Base-by-base conservation (phyloP, 2,329 filamentous ascomycete genomes). In the Meredithiella fracta region DNA sequence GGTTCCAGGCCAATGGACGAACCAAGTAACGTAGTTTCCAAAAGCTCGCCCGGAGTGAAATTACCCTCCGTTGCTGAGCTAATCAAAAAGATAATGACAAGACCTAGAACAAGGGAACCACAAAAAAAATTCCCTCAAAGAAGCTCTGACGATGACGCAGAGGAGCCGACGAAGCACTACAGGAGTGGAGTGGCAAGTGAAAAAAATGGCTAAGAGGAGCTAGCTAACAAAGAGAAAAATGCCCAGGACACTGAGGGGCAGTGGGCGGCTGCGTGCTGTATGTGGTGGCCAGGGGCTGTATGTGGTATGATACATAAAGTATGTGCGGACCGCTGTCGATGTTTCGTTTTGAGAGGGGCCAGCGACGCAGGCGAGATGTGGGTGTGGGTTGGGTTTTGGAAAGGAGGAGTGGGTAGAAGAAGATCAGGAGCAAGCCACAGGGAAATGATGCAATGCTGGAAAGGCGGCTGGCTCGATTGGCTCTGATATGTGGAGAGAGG, bases 81-180 rank as follows among this genome's bases (percentile, higher is more conserved):
- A 49, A 49, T n/a, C 44, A 49, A 29, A 14, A 25, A 22, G n/a
- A n/a, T n/a, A n/a, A 49, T 20, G 38, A n/a, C 6, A 42, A 15
- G 14, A 42, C 6, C 44, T 11, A 49, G 23, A 26, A 23, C 40
- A n/a, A 38, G 25, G 17, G 23, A 52, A 52, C 29, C 8, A 38
- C n/a, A 38, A 38, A 38, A 52, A 51, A 38, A 22, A 51, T 25
- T 15, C 22, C 20, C 22, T 26, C 20, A 14, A 29, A 23, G 31
- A 38, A 52, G 50, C 50, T 52, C 50, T 52, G 50, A 52, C 50
- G 31, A 52, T 38, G 50, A 52, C 31, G 49, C 49, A 51, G 25
- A 51, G 49, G 34, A 51, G 50, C 50, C 17, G 25, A 38, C 17
- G 49, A 37, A 17, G 26, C 25, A 51, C 25, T 31, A 31, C 25